These are phyloP conservation scores for Orbilia javanica DNA, from an alignment of 2,329 filamentous ascomycete species.

Conservation along the genomic window DNA sequence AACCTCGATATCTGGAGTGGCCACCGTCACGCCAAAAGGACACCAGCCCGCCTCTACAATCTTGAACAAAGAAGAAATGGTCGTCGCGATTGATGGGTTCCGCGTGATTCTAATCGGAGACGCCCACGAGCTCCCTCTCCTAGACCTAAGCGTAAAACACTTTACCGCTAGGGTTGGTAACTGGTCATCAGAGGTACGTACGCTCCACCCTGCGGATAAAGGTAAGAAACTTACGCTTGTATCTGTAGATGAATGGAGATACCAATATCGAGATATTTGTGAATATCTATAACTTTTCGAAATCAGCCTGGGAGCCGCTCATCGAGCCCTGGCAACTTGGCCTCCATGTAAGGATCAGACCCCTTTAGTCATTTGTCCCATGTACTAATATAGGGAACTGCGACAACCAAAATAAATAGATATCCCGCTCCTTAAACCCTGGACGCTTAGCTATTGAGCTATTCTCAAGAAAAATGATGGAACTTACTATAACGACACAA, in stretches of 20 bases:
- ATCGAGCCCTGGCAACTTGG: conserved; percentile 97
- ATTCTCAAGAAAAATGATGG: conserved; percentile 88
- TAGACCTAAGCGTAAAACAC: conserved; percentile 92
- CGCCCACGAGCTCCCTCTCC: conserved; percentile 90
- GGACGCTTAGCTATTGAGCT: conserved; percentile 85
- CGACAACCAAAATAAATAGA: conserved; percentile 34
- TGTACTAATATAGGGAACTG: conserved; percentile 32
- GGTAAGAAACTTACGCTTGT: conserved; percentile 15
- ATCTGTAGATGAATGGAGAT: conserved; percentile 79
- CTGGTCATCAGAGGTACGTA: conserved; percentile 74
- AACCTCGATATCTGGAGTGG: conserved; percentile 63
- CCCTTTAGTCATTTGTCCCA: too few species aligned
- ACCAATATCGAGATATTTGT: conserved; percentile 92
- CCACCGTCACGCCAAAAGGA: neutral
- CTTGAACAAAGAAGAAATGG: conserved; percentile 76
- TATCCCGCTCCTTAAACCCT: conserved; percentile 67
- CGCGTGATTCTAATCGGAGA: conserved; percentile 95
- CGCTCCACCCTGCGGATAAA: neutral
- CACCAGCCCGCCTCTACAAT: conserved; percentile 45
- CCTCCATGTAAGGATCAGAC: conserved; percentile 81
- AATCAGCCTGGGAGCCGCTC: conserved; percentile 96
- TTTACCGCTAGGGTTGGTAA: conserved; percentile 87
- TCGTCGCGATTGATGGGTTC: conserved; percentile 86
- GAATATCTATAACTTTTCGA: conserved; percentile 99
- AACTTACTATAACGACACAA: conserved; percentile 91